phyloP scores from a whole-genome alignment of 768 basidiomycete genomes.

The Lentinula raphanica region DNA sequence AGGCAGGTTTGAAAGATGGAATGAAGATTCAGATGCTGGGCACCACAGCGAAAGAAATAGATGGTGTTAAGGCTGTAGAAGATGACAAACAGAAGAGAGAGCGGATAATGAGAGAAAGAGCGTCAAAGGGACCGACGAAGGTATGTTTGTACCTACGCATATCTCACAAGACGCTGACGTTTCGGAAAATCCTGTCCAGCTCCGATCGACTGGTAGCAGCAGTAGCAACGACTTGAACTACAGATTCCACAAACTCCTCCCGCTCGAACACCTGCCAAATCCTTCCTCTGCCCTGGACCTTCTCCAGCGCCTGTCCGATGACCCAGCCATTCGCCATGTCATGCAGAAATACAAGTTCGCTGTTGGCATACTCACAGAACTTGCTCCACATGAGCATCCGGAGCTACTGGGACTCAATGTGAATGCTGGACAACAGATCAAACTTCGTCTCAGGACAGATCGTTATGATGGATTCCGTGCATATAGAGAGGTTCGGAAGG shows the following conservation, averaged over 20 bases:
- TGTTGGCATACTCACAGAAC: slow-evolving; percentile 67
- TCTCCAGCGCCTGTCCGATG: slow-evolving; percentile 56
- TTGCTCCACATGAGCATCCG: slow-evolving; percentile 74
- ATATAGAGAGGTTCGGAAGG: slow-evolving; percentile 59
- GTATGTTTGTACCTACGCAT: no score
- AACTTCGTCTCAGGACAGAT: slow-evolving; percentile 65
- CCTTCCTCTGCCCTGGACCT: slow-evolving; percentile 51
- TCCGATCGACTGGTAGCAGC: slow-evolving; percentile 48
- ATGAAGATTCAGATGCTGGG: slow-evolving; percentile 69
- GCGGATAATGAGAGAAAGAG: slow-evolving; percentile 53
- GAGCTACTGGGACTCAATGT: slow-evolving; percentile 65
- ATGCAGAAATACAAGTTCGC: slow-evolving; percentile 68
- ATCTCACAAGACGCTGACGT: no score
- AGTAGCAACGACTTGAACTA: slow-evolving; percentile 37
- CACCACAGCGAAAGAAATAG: slow-evolving; percentile 53
- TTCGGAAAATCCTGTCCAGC: no score
- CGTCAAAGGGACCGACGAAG: slow-evolving; percentile 52
- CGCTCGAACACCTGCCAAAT: slow-evolving; percentile 60
- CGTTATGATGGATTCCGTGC: slow-evolving; percentile 66
- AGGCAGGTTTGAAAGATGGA: slow-evolving; percentile 59
- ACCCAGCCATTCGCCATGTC: slow-evolving; percentile 64
- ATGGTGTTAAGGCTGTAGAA: slow-evolving; percentile 50
- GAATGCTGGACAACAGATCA: slow-evolving; percentile 57
- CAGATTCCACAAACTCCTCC: slow-evolving; percentile 59
- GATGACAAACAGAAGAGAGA: slow-evolving; percentile 53